Percentiles rank a stretch among this genome's conserved stretches.
These are phyloP conservation scores for Aspergillus fijiensis DNA, from an alignment of 2,329 filamentous ascomycete species.

Conservation along the genomic window DNA sequence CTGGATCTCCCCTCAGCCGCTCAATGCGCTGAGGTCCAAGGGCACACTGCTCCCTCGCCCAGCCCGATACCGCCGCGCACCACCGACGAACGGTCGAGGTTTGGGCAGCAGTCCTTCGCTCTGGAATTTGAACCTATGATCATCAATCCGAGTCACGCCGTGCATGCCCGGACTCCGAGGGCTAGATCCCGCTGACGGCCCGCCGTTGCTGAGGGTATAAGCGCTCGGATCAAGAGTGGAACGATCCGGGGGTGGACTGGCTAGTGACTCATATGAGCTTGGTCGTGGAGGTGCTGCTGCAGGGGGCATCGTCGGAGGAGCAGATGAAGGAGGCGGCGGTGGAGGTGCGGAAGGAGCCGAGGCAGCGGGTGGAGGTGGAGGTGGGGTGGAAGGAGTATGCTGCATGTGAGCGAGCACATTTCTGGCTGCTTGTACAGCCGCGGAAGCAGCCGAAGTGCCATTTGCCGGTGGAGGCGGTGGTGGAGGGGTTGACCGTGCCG, in stretches of 20 bases:
- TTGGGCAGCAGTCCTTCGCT: conserved; percentile 79
- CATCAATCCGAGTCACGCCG: conserved; percentile 61
- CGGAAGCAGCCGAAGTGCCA: conserved; percentile 45
- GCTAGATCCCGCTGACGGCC: conserved; percentile 29
- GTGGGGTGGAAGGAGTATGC: conserved; percentile 43
- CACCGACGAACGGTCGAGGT: conserved; percentile 76
- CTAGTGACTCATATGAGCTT: conserved; percentile 34
- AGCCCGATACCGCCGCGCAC: conserved; percentile 76
- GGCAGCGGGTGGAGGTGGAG: conserved; percentile 40
- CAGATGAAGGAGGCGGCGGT: conserved; percentile 45
- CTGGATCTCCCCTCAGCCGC: conserved; percentile 21
- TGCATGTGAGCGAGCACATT: conserved; percentile 52
- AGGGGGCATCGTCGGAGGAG: conserved; percentile 44
- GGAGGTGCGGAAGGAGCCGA: conserved; percentile 45
- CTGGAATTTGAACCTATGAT: conserved; percentile 83
- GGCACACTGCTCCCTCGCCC: conserved; percentile 93
- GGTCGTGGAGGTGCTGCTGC: conserved; percentile 46
- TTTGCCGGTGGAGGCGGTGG: conserved; percentile 45
- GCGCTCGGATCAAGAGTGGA: conserved; percentile 72
- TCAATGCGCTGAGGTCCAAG: conserved; percentile 64
- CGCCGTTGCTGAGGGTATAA: conserved; percentile 71
- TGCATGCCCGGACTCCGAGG: conserved; percentile 26
- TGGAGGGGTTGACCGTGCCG: conserved; percentile 51
- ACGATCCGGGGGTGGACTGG: conserved; percentile 49
- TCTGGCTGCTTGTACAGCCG: conserved; percentile 60